Conservation (phyloP, 208 protist species). For the Leishmania arabica region DNA sequence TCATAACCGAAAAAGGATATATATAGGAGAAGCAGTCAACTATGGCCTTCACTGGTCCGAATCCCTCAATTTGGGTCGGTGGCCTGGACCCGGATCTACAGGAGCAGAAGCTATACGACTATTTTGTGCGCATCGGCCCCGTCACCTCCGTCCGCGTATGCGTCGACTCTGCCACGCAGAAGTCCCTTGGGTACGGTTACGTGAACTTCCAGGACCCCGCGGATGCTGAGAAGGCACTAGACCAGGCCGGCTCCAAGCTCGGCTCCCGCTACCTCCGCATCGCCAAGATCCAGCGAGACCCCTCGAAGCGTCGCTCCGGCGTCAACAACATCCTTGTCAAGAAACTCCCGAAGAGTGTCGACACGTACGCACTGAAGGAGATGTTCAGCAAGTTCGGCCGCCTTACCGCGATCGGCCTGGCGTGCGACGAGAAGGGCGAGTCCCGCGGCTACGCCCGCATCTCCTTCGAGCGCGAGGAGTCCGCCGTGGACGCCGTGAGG, state of each 20-base stretch:
- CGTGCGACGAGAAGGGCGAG: conserved; percentile 90
- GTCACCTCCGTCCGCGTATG: conserved; percentile 98
- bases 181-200: conserved; percentile 99
- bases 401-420: conserved; percentile 92
- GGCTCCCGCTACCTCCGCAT: conserved; percentile 95
- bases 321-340: conserved; percentile 99
- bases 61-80: conserved; percentile 98
- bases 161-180: conserved; percentile 96
- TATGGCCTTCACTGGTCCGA: conserved; percentile 75
- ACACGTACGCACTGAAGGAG: conserved; percentile 96
- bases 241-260: conserved; percentile 96
- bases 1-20: background rate
- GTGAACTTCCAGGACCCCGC: conserved; percentile 98
- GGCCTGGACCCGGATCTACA: conserved; percentile 96
- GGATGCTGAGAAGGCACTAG: conserved; percentile 98
- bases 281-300: conserved; percentile 99
- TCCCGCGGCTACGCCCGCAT: conserved; percentile 97
- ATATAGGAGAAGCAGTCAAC: conserved; percentile 1
- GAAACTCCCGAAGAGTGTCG: conserved; percentile 95
- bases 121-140: conserved; percentile 97
- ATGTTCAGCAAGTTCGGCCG: conserved; percentile 94
- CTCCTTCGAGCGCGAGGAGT: conserved; percentile 95
- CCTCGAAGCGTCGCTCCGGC: conserved; percentile 96
- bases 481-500: conserved; percentile 91
- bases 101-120: conserved; percentile 97